Base-by-base conservation (phyloP, 2,329 filamentous ascomycete species). In the Fusarium euwallaceae region DNA sequence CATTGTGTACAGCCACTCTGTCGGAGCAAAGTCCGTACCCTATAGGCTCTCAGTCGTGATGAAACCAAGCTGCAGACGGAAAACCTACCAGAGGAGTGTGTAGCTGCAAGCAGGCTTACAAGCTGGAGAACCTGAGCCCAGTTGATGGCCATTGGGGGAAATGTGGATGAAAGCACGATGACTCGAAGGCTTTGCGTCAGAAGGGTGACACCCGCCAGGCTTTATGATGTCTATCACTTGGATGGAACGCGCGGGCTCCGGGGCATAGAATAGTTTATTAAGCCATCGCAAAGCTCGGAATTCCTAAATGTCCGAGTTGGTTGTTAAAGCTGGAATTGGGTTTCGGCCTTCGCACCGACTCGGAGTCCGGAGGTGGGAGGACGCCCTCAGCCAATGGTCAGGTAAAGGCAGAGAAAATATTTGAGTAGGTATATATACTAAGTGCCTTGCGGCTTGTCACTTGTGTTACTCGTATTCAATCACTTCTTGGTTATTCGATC, bases 1-100 rank as follows among this genome's bases (percentile, higher is more conserved):
- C 43, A 37, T 63, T 63, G 27, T 63, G 61, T 22, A 63, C 16
- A 20, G 61, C 61, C 17, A 63, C 60, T 63, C 60, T 53, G 17
- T 63, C 43, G 14, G 60, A 63, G n/a, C 29, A 53, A 37, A 63
- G 43, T 11, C 61, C 61, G 22, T 63, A 63, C 14, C 61, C 61
- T 63, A 39, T 20, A 3, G 20, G 16, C 8, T 37, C 24, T 63
- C 20, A 63, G 32, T 32, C 12, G 6, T 14, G 22, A 39, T 24
- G 22, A 59, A 29, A 5, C 56, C 8, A 59, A n/a, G 14, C 32
- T 37, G 17, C 6, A 4, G 12, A 20, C 14, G 11, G 12, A 56
- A 22, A 9, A 2, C 16, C n/a, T 37, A 56, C 53, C 32, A 36
- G 53, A 56, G 10, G 53, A 56, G 32, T 56, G 53, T 37, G 32